These are phyloP conservation scores for Phytophthora pseudosyringae DNA, from an alignment of 352 stramenopile species.

Conservation along the genomic window DNA sequence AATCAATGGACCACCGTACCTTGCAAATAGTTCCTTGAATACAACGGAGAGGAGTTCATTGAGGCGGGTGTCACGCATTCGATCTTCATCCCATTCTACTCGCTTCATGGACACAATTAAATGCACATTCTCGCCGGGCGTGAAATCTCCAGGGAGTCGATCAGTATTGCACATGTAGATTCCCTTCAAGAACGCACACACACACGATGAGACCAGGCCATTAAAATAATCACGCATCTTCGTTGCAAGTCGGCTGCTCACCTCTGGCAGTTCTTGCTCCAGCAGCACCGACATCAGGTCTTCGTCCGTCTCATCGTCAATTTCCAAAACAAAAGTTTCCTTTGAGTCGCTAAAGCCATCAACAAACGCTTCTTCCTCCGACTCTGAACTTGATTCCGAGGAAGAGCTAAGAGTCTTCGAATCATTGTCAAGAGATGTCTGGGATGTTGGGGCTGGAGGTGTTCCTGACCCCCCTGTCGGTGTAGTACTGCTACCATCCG, in stretches of 20 bases:
- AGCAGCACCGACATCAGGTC: conserved; percentile 92
- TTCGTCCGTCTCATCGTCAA: conserved; percentile 94
- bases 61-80: conserved; percentile 85
- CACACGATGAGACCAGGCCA: not conserved
- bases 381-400: conserved; percentile 83
- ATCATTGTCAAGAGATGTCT: conserved; percentile 51
- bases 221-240: not conserved
- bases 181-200: conserved; percentile 35
- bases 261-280: conserved; percentile 85
- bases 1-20: conserved; percentile 40
- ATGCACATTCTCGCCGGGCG: conserved; percentile 77
- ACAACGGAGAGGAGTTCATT: conserved; percentile 86
- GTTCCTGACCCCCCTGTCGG: conserved; percentile 11
- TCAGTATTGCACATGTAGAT: conserved; percentile 91
- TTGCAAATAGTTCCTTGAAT: conserved; percentile 88
- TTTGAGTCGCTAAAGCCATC: conserved; percentile 86
- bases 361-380: conserved; percentile 80
- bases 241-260: conserved; percentile 14
- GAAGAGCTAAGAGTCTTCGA: conserved; percentile 70
- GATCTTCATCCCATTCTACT: conserved; percentile 88
- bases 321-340: conserved; percentile 90
- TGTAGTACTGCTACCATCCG: conserved; percentile 4
- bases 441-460: conserved; percentile 18
- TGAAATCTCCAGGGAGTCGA: conserved; percentile 75
- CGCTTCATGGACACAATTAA: conserved; percentile 89